Conservation (phyloP, 1,284 basidiomycete species). For the Coniferiporia weirii region DNA sequence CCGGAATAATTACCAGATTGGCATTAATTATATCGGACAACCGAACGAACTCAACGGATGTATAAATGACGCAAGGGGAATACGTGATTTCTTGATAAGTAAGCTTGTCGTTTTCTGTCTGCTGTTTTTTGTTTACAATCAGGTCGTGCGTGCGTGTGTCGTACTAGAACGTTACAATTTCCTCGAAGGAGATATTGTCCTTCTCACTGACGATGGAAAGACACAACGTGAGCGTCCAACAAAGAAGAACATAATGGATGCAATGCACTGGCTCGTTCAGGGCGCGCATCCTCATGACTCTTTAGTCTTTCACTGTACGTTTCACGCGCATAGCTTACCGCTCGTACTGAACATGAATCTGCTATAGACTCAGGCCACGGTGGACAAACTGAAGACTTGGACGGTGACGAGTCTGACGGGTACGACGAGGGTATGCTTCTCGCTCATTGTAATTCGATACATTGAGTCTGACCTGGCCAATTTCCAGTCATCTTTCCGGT, state of each 20-base stretch:
- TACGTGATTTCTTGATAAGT: conserved; percentile 69
- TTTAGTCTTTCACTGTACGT: conserved; percentile 81
- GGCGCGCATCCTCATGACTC: conserved; percentile 75
- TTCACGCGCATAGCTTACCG: neutral
- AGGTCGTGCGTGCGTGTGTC: too few species aligned
- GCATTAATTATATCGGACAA: conserved; percentile 75
- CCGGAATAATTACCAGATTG: conserved; percentile 43
- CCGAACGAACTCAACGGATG: conserved; percentile 66
- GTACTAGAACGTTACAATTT: conserved; percentile 56
- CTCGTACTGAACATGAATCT: neutral
- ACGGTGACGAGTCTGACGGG: conserved; percentile 68
- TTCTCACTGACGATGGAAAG: conserved; percentile 70
- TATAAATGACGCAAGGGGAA: conserved; percentile 76
- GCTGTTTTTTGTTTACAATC: neutral
- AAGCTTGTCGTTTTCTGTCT: conserved; percentile 25
- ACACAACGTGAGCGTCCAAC: conserved; percentile 61
- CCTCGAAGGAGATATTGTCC: conserved; percentile 64
- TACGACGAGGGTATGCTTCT: conserved; percentile 55
- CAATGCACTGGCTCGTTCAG: conserved; percentile 84
- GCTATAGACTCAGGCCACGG: conserved; percentile 75
- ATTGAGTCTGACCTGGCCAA: neutral
- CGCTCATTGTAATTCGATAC: neutral
- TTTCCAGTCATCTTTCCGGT: conserved; percentile 66
- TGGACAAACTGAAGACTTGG: conserved; percentile 65
- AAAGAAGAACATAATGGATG: conserved; percentile 71